A percentile compares a stretch with the other conserved stretches of the same genome.
Evolutionary conservation across 768 basidiomycete species (phyloP).

Genomic region (Agrocybe praecox): DNA sequence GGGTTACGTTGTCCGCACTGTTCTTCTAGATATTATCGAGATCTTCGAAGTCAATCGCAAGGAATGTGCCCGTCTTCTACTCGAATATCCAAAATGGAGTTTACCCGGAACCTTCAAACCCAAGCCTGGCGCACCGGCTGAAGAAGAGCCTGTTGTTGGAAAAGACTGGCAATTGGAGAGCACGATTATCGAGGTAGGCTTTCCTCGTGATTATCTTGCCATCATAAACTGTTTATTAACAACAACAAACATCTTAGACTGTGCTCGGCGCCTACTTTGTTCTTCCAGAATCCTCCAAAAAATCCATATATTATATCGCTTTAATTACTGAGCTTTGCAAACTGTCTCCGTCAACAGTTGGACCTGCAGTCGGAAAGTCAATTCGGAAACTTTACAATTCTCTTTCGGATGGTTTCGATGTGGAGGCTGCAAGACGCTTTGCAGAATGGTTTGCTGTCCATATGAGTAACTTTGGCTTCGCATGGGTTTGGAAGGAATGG

Average conservation of each 20-base stretch:
- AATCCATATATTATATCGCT: constrained; percentile 83
- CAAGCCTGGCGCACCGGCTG: constrained; percentile 59
- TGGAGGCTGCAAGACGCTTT: constrained; percentile 79
- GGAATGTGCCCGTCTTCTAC: constrained; percentile 85
- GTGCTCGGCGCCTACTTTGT: constrained; percentile 74
- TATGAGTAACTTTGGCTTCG: constrained; percentile 97
- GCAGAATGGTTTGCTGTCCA: constrained; percentile 96
- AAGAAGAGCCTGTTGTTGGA: constrained; percentile 52
- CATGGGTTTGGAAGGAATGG: constrained; percentile 99
- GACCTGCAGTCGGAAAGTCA: constrained; percentile 95
- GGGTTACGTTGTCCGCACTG: constrained; percentile 80
- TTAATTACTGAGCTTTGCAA: constrained; percentile 95
- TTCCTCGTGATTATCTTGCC: not conserved
- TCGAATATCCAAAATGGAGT: constrained; percentile 88
- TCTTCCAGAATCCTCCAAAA: constrained; percentile 76
- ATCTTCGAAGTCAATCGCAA: constrained; percentile 97
- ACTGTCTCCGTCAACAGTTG: constrained; percentile 88
- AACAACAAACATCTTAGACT: constrained; percentile 42
- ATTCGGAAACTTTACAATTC: constrained; percentile 83
- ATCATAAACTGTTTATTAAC: not conserved
- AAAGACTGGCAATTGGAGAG: constrained; percentile 91
- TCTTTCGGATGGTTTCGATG: constrained; percentile 86
- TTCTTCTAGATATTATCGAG: constrained; percentile 76
- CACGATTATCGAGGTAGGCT: constrained; percentile 77
- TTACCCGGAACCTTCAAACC: constrained; percentile 84